These are phyloP conservation scores for Haplosporangium sp. DNA, from an alignment of 371 early-diverging fungal species.

Conservation along the genomic window DNA sequence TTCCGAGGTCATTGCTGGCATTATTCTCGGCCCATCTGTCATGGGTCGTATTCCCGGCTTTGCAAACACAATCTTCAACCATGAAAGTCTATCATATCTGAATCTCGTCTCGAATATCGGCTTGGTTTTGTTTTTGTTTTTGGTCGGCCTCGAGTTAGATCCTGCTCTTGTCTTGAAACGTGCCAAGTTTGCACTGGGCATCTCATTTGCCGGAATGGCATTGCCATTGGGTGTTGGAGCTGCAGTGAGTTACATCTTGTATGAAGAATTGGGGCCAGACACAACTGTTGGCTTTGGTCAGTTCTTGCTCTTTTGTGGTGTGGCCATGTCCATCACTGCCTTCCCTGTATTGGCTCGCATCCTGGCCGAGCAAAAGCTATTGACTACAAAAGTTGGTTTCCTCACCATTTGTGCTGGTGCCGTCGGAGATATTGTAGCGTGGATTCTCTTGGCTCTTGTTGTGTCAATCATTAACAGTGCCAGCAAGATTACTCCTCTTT, in stretches of 20 bases:
- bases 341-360: slow-evolving; percentile 95
- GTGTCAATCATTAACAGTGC: slow-evolving; percentile 80
- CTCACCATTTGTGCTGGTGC: slow-evolving; percentile 89
- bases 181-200: slow-evolving; percentile 60
- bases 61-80: slow-evolving; percentile 71
- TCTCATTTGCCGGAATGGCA: slow-evolving; percentile 79
- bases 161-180: slow-evolving; percentile 62
- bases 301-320: slow-evolving; percentile 86
- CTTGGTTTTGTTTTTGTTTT: slow-evolving; percentile 89
- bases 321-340: slow-evolving; percentile 93
- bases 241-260: slow-evolving; percentile 77
- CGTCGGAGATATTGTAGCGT: slow-evolving; percentile 89
- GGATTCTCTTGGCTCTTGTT: slow-evolving; percentile 86
- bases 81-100: slow-evolving; percentile 70
- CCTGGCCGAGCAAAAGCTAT: slow-evolving; percentile 85
- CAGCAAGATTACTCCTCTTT: slow-evolving; percentile 74
- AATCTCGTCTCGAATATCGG: slow-evolving; percentile 87
- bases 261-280: slow-evolving; percentile 62
- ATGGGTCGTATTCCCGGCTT: slow-evolving; percentile 80
- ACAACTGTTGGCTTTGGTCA: slow-evolving; percentile 67
- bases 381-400: slow-evolving; percentile 85
- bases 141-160: slow-evolving; percentile 88
- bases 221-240: slow-evolving; percentile 81
- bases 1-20: slow-evolving; percentile 83
- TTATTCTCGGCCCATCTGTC: slow-evolving; percentile 82